phyloP scores from a whole-genome alignment of 169 alveolate species.

The Plasmodium billcollinsi region DNA sequence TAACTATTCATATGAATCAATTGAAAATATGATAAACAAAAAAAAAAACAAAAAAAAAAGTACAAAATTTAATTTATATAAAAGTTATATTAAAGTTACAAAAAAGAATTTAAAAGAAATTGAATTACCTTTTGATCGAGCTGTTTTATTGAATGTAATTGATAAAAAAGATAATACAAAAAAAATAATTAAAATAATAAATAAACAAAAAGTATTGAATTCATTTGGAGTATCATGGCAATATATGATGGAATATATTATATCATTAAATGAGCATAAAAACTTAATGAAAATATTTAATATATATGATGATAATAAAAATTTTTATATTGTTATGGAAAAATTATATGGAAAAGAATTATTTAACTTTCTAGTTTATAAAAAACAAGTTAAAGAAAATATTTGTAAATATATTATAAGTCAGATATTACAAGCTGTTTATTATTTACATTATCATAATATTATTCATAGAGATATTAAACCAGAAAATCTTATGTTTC shows the following conservation, averaged over 20 bases:
- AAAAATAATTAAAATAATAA: slow-evolving; percentile 84
- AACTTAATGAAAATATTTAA: slow-evolving; percentile 88
- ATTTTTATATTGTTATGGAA: slow-evolving; percentile 89
- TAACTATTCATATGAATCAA: too few species aligned
- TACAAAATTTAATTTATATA: slow-evolving; percentile 36
- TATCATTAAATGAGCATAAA: slow-evolving; percentile 87
- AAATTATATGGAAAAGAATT: slow-evolving; percentile 92
- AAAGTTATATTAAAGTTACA: slow-evolving; percentile 3
- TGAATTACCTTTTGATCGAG: slow-evolving; percentile 77
- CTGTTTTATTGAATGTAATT: slow-evolving; percentile 81
- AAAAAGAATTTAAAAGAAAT: slow-evolving; percentile 36
- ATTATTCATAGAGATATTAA: slow-evolving; percentile 90
- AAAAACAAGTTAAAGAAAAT: slow-evolving; percentile 91
- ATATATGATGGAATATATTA: slow-evolving; percentile 87
- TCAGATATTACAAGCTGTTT: slow-evolving; percentile 89
- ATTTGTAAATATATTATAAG: slow-evolving; percentile 90
- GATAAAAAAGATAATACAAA: slow-evolving; percentile 82
- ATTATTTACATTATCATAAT: slow-evolving; percentile 86
- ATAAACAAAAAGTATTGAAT: slow-evolving; percentile 82
- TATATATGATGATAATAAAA: slow-evolving; percentile 89
- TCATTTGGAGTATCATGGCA: slow-evolving; percentile 88
- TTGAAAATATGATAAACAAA: too few species aligned
- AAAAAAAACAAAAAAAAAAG: not conserved
- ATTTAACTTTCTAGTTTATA: slow-evolving; percentile 89
- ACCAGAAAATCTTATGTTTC: slow-evolving; percentile 90